phyloP scores from a whole-genome alignment of 495 filamentous ascomycete genomes.

The Penicillium soppii region DNA sequence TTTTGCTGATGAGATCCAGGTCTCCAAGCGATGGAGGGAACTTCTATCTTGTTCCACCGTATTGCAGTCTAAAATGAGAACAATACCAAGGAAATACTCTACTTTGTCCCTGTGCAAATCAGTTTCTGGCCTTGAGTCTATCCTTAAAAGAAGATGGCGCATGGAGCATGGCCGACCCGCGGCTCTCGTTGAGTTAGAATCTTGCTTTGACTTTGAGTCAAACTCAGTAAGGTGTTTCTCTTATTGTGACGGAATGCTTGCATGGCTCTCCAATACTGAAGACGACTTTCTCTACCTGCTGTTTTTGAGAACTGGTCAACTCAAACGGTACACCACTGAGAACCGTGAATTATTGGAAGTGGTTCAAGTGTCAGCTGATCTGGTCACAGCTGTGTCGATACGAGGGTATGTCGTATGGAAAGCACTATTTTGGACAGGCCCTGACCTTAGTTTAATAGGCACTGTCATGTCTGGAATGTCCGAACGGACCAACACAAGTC shows the following conservation, averaged over 20 bases:
- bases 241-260: too few species aligned
- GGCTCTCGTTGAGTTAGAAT: background rate
- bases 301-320: background rate
- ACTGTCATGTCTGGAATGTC: background rate
- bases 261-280: too few species aligned
- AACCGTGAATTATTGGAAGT: background rate
- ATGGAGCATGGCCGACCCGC: constrained; percentile 18
- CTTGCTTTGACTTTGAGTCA: too few species aligned
- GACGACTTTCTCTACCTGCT: background rate
- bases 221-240: too few species aligned
- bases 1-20: background rate
- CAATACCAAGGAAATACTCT: background rate
- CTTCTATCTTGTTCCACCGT: background rate
- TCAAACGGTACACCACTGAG: background rate
- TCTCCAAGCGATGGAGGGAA: background rate
- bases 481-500: background rate
- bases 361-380: background rate
- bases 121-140: too few species aligned
- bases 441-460: background rate
- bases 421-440: too few species aligned
- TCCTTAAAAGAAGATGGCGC: constrained; percentile 18
- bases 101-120: background rate
- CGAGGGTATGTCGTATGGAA: background rate
- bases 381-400: background rate
- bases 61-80: too few species aligned